Conservation (phyloP, 2,329 filamentous ascomycete genomes). For the Plenodomus biglobosus region DNA sequence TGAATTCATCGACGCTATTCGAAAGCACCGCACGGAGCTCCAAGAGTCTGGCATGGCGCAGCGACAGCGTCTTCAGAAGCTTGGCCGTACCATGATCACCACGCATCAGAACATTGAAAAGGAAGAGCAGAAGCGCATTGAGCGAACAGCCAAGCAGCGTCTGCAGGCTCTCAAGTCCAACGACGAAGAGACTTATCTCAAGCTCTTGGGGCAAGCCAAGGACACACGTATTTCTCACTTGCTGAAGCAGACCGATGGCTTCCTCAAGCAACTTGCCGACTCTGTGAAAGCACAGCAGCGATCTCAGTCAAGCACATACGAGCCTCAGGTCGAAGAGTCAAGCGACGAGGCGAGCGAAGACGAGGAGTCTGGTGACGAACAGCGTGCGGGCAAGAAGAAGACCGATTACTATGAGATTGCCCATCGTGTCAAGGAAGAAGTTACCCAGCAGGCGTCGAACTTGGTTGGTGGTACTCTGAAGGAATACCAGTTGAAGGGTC, state of each 20-base stretch:
- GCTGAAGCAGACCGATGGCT: constrained; percentile 94
- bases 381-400: constrained; percentile 69
- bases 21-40: constrained; percentile 79
- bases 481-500: constrained; percentile 96
- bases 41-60: constrained; percentile 66
- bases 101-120: constrained; percentile 98
- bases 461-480: constrained; percentile 91
- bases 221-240: constrained; percentile 98
- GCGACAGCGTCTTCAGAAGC: constrained; percentile 75
- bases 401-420: constrained; percentile 99
- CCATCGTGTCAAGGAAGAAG: constrained; percentile 91
- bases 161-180: constrained; percentile 97
- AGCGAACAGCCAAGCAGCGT: constrained; percentile 98
- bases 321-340: constrained; percentile 59
- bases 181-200: constrained; percentile 98
- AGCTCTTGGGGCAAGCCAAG: constrained; percentile 96
- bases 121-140: constrained; percentile 97
- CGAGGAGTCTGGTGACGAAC: constrained; percentile 66
- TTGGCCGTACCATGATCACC: constrained; percentile 82
- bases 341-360: constrained; percentile 60
- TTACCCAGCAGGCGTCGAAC: constrained; percentile 78
- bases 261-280: constrained; percentile 90
- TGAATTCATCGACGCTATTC: constrained; percentile 86
- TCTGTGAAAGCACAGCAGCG: constrained; percentile 95
- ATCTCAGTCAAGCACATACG: constrained; percentile 76